Base-by-base conservation (phyloP, 768 basidiomycete species). In the Tylopilus subfusipes region DNA sequence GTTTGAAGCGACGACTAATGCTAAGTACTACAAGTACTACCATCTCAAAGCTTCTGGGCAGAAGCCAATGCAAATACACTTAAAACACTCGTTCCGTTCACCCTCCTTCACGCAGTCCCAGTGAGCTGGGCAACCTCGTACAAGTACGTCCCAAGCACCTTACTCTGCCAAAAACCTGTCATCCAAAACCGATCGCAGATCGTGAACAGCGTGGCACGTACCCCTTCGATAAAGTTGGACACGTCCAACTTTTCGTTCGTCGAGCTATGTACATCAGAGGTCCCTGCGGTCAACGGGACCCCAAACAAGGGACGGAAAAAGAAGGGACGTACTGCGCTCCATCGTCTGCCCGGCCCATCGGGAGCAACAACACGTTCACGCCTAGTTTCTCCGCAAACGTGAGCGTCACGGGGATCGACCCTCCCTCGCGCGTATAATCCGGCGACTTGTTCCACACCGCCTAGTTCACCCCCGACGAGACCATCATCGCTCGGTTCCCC, bases 171-270 rank as follows among this genome's bases (percentile, higher is more conserved):
- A 44, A 25, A 53, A 14, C 6, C 21, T 0, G 21, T 21, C 16
- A 36, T 63, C 48, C 57, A 38, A 16, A 43, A 25, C 29, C 19
- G 40, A 31, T 39, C 42, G 24, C 18, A 14, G 24, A 10, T n/a
- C 38, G 50, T 18, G 2, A 48, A 51, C 25, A 13, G 16, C 50
- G 19, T 43, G 18, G 67, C 84, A 69, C 72, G 16, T 51, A 88
- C 91, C 65, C 87, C 89, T 70, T 90, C 75, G 56, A 97, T 86
- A 72, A 86, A 97, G 76, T 98, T 98, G 45, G 83, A 84, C 49
- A 76, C 76, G 72, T 98, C 94, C 48, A 98, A 76, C 72, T 98
- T 98, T 79, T 98, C 96, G 69, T 96, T 95, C 12, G 90, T 93
- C 48, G 90, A 92, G 72, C 90, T 91, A 57, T 3, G 51, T 51